A percentile compares a stretch with the other conserved stretches of the same genome.
Evolutionary conservation across 1,284 basidiomycete genomes (phyloP).

Genomic region (Anthracocystis setariae): DNA sequence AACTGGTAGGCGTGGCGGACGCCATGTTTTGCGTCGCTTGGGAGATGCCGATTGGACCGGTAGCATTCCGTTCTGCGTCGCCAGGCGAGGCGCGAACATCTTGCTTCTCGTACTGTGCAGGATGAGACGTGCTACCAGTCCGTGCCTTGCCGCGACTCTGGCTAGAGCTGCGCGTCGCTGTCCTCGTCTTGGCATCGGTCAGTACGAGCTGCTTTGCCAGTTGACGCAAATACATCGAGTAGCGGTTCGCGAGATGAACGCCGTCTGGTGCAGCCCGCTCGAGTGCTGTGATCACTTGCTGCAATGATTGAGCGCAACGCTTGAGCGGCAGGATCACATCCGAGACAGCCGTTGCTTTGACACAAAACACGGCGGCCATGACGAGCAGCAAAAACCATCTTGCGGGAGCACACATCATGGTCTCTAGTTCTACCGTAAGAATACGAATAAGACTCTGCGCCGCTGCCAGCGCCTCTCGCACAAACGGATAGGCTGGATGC

Average conservation of each 20-base stretch:
- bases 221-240: slow-evolving; percentile 49
- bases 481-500: slow-evolving; percentile 54
- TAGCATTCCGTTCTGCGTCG: slow-evolving; percentile 1
- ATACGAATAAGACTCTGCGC: slow-evolving; percentile 54
- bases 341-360: slow-evolving; percentile 52
- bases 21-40: background rate
- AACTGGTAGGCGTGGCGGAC: too few species aligned
- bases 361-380: slow-evolving; percentile 51
- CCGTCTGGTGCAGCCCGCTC: slow-evolving; percentile 45
- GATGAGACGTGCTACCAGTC: slow-evolving; percentile 9
- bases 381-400: slow-evolving; percentile 55
- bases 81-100: slow-evolving; percentile 1
- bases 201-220: slow-evolving; percentile 48
- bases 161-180: slow-evolving; percentile 2
- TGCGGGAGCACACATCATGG: slow-evolving; percentile 53
- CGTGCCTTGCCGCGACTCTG: slow-evolving; percentile 18
- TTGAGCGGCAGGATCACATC: slow-evolving; percentile 49
- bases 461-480: slow-evolving; percentile 48
- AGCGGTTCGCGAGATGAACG: slow-evolving; percentile 45
- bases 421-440: slow-evolving; percentile 48
- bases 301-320: slow-evolving; percentile 45
- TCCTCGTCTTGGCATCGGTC: slow-evolving; percentile 45
- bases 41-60: background rate
- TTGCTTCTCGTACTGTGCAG: slow-evolving; percentile 5
- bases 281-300: slow-evolving; percentile 47